Evolutionary conservation across 495 filamentous ascomycete genomes (phyloP), one percentile per base, ranked within the genome.

Genomic region (Penicillium egyptiacum): DNA sequence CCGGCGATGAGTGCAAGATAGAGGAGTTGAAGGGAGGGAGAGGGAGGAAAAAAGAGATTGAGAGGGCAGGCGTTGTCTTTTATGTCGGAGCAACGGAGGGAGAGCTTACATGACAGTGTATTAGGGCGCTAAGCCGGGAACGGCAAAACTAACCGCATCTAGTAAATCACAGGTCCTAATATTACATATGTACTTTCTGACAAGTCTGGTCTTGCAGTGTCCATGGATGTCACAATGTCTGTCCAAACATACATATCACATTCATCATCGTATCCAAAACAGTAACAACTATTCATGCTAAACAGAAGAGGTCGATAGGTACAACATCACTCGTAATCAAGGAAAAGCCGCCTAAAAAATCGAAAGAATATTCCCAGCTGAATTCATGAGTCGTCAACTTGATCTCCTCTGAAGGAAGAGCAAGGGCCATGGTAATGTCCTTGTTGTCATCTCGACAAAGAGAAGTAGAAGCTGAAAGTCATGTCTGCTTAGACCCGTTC

Each of bases 401-500:
- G 1, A 2, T 9, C 44, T 23, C 43, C 16, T 26, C 31, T 19
- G 26, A 3, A 6, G 44, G 41, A 6, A 26, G 3, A 26, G 2
- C 4, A 35, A 22, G 10, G 12, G 1, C 14, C 8, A 26, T 7
- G 2, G 23, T 23, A 19, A 30, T n/a, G 7, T 45, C 41, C 40
- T 40, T n/a, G 9, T 55, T 17, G 26, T 33, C 6, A 33, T 46
- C 45, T 7, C 19, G 26, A 17, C 45, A 56, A 20, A 49, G 23
- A 7, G 19, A 48, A 26, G 16, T 47, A 47, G 44, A 19, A 11
- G 45, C 25, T 10, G 42, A 10, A 41, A 47, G 26, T 60, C 48
- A 60, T 2, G 39, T 44, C 4, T 64, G 47, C 31, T 33, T 57
- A 17, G 53, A 43, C 12, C 35, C 58, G 44, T 59, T 57, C 16